Percentiles rank a stretch among this genome's conserved stretches.
Evolutionary conservation across 1,284 basidiomycete genomes (phyloP).

Genomic region (Leccinum solheimii): DNA sequence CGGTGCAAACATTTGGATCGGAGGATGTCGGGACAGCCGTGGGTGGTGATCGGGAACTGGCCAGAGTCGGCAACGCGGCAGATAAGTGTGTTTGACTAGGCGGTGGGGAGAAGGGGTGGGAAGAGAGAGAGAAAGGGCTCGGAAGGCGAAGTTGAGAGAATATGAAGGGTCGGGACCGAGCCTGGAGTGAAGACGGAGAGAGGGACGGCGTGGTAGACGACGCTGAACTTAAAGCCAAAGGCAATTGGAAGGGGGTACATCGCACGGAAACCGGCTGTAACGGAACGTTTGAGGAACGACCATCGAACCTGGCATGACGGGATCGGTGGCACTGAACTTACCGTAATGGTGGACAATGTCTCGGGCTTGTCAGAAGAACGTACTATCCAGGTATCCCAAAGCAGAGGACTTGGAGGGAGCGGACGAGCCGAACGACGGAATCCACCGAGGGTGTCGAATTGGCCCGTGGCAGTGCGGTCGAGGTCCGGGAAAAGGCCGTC

Average conservation of each 20-base stretch:
- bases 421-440: conserved; percentile 9
- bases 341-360: conserved; percentile 20
- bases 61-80: neutral
- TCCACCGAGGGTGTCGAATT: conserved; percentile 2
- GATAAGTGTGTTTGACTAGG: neutral
- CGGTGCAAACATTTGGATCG: neutral
- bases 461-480: neutral
- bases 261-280: conserved; percentile 24
- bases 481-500: conserved; percentile 43
- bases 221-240: neutral
- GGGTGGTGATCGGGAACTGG: neutral
- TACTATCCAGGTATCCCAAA: conserved; percentile 21
- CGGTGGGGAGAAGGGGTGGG: neutral
- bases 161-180: neutral
- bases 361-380: neutral
- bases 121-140: neutral
- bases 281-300: neutral
- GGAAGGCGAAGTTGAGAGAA: conserved; percentile 16
- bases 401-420: conserved; percentile 16
- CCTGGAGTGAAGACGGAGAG: neutral
- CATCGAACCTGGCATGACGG: neutral
- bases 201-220: neutral
- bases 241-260: neutral
- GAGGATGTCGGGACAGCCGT: neutral
- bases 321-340: neutral